A percentile compares a stretch with the other conserved stretches of the same genome.
phyloP scores from a whole-genome alignment of 2,329 filamentous ascomycete genomes.

The Fusarium incarnatum region DNA sequence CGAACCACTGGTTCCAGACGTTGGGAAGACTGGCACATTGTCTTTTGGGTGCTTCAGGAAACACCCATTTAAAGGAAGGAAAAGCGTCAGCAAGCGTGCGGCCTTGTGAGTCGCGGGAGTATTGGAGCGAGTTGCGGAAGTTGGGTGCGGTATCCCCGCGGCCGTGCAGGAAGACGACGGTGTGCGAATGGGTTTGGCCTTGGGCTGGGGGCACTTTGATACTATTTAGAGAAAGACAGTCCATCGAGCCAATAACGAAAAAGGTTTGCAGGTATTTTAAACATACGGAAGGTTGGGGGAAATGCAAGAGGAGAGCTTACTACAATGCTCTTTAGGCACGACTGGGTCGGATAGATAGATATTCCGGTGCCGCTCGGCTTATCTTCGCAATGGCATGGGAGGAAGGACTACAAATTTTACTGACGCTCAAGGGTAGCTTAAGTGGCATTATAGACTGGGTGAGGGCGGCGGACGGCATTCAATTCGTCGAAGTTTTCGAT shows the following conservation, averaged over 20 bases:
- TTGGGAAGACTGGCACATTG: conserved; percentile 42
- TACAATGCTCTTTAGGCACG: too few species aligned
- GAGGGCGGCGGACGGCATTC: not conserved
- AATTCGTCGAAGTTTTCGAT: not conserved
- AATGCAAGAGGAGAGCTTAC: too few species aligned
- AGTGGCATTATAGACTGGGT: conserved; percentile 3
- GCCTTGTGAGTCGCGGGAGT: conserved; percentile 48
- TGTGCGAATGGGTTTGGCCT: conserved; percentile 53
- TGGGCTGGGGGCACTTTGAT: not conserved
- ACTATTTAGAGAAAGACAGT: not conserved
- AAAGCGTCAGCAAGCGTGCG: conserved; percentile 54
- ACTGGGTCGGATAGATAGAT: too few species aligned
- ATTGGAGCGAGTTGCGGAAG: conserved; percentile 49
- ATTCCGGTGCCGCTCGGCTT: too few species aligned
- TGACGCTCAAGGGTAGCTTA: not conserved
- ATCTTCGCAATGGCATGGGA: not conserved
- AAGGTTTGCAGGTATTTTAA: too few species aligned
- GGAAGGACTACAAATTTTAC: not conserved
- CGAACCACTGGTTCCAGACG: conserved; percentile 61
- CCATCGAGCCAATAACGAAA: not conserved
- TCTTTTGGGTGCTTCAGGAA: conserved; percentile 56
- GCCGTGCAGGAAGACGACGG: conserved; percentile 59
- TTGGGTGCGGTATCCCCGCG: conserved; percentile 55
- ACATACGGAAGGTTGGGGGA: too few species aligned
- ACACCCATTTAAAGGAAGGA: conserved; percentile 62